Base-by-base conservation (phyloP, 352 stramenopile genomes). In the Blastocystis sp. region DNA sequence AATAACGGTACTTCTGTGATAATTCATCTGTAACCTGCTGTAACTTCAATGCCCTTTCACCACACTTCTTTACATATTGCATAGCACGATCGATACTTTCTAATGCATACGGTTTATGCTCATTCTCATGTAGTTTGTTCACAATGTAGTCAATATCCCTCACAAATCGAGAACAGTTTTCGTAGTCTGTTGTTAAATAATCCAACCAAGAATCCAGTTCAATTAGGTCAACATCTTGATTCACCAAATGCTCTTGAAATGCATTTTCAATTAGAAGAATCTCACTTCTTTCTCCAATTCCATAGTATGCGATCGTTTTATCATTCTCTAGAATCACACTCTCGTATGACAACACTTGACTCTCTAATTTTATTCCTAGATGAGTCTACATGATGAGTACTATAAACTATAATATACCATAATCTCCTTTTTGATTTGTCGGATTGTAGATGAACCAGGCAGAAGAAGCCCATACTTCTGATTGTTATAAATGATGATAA, bases 151-250 rank as follows among this genome's bases (percentile, higher is more conserved):
- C 71, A 16, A 27, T 49, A 43, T 83, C 42, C 27, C 46, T 52
- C 7, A 83, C 46, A 63, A 83, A 83, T n/a, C 19, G 12, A 9
- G 32, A 65, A 6, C 27, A 27, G 32, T 61, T 39, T 43, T 83
- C 71, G 24, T 66, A 83, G 27, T 83, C 71, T 11, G 49, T 35
- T 32, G 29, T 52, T 32, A 83, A n/a, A 66, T 66, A 65, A 27
- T 83, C 71, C 0, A 83, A 56, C 71, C 71, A 83, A 11, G 71
- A 65, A 56, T 66, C 58, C n/a, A 83, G 51, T 27, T 83, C 71
- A 16, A 83, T 29, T 19, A 83, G n/a, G 35, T 27, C 71, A 6
- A 63, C 42, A 63, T 83, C 71, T 24, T 51, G 43, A 24, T 83
- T 59, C 54, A 65, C 32, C 21, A 66, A 49, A 27, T 46, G 35